phyloP scores from a whole-genome alignment of 2,329 filamentous ascomycete genomes.

The Colletotrichum magnum region DNA sequence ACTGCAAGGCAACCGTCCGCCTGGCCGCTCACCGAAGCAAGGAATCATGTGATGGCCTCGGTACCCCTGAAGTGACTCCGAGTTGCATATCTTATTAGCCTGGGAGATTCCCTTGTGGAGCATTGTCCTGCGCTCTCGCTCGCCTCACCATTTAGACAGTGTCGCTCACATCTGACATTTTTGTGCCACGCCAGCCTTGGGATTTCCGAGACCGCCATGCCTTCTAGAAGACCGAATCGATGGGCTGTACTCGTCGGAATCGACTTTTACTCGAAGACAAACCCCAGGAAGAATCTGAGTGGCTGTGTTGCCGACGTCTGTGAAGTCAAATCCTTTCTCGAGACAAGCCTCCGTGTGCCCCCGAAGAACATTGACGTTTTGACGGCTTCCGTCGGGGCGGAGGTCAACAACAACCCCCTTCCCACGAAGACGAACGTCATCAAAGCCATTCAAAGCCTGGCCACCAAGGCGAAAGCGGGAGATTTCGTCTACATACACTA shows the following conservation, averaged over 20 bases:
- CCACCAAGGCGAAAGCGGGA: background rate
- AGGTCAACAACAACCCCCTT: background rate
- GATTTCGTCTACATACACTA: conserved; percentile 16
- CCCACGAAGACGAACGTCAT: background rate
- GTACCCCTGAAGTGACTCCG: too few species aligned
- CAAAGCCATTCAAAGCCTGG: background rate
- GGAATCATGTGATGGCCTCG: too few species aligned
- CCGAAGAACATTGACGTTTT: background rate
- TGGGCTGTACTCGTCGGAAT: conserved; percentile 1
- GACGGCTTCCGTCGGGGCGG: background rate
- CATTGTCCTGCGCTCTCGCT: too few species aligned
- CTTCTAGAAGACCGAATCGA: background rate
- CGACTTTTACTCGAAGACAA: background rate
- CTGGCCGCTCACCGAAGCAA: too few species aligned
- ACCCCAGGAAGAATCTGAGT: background rate
- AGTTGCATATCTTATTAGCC: too few species aligned
- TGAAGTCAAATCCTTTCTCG: background rate
- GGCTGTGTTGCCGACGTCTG: background rate
- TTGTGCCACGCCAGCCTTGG: background rate
- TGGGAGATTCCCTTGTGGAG: too few species aligned
- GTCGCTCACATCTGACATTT: too few species aligned
- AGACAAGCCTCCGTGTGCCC: background rate
- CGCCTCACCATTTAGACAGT: too few species aligned
- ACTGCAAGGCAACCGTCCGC: too few species aligned
- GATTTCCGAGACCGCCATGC: background rate